Conservation (phyloP, 345 rosid species). For the Rhizophora mangle region DNA sequence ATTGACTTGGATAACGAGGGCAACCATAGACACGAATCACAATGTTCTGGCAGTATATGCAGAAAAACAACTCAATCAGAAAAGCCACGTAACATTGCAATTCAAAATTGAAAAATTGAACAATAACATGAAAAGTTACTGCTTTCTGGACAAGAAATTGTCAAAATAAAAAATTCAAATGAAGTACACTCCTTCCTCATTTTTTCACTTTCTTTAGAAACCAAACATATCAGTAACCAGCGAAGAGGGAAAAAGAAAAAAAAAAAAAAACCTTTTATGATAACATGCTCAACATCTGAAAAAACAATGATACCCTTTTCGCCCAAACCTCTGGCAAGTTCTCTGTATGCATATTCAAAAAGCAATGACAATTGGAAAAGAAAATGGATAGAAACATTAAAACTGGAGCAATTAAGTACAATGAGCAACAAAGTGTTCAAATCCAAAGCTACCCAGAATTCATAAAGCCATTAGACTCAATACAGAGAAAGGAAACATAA, state of each 20-base stretch:
- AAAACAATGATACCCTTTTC: conserved; percentile 59
- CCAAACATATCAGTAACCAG: not conserved
- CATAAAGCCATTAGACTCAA: not conserved
- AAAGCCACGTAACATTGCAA: not conserved
- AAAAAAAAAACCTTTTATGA: too few species aligned
- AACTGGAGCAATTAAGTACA: not conserved
- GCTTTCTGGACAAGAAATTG: not conserved
- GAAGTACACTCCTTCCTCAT: not conserved
- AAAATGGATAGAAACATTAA: not conserved
- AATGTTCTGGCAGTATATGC: not conserved
- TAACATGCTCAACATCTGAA: conserved; percentile 77
- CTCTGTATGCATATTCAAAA: conserved; percentile 41
- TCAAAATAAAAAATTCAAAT: not conserved
- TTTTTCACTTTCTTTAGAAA: not conserved
- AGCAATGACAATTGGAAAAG: not conserved
- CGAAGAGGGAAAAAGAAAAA: not conserved
- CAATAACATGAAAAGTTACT: not conserved
- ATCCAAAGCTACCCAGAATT: not conserved
- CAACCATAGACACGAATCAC: not conserved
- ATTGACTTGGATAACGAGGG: not conserved
- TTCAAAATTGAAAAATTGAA: too few species aligned
- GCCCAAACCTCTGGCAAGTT: conserved; percentile 76
- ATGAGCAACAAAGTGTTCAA: not conserved
- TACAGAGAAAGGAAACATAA: too few species aligned
- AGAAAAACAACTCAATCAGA: not conserved